phyloP scores from a whole-genome alignment of 148 eudicot genomes.

The Rhododendron simsii region DNA sequence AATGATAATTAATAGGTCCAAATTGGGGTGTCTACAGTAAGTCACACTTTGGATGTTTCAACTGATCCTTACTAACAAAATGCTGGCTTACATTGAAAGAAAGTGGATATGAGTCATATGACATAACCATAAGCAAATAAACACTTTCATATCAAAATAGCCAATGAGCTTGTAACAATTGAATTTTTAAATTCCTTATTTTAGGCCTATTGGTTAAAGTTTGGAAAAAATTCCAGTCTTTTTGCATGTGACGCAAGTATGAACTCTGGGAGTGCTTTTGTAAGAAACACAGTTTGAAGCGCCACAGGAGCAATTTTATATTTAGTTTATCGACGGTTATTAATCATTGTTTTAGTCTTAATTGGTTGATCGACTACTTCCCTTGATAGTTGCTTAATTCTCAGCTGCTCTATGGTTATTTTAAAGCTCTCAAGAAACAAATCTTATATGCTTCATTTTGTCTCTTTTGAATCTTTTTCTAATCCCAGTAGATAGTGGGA shows the following conservation, averaged over 20 bases:
- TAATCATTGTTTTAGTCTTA: background rate
- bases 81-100: background rate
- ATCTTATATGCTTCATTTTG: background rate
- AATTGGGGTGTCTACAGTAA: too few species aligned
- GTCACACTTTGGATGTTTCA: background rate
- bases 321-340: background rate
- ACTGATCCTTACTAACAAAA: background rate
- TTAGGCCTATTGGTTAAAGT: background rate
- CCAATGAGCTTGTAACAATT: background rate
- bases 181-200: too few species aligned
- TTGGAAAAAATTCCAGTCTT: background rate
- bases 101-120: background rate
- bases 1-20: too few species aligned
- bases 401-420: background rate
- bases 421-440: constrained; percentile 4
- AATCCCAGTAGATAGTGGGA: background rate
- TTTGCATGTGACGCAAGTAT: background rate
- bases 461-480: background rate
- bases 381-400: background rate
- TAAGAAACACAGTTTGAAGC: constrained; percentile 2
- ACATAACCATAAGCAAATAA: background rate
- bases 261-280: background rate
- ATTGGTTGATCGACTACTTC: background rate
- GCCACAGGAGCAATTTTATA: background rate
- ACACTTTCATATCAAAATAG: background rate